Evolutionary conservation across 768 basidiomycete species (phyloP).

Genomic region (Harrya chromipes): DNA sequence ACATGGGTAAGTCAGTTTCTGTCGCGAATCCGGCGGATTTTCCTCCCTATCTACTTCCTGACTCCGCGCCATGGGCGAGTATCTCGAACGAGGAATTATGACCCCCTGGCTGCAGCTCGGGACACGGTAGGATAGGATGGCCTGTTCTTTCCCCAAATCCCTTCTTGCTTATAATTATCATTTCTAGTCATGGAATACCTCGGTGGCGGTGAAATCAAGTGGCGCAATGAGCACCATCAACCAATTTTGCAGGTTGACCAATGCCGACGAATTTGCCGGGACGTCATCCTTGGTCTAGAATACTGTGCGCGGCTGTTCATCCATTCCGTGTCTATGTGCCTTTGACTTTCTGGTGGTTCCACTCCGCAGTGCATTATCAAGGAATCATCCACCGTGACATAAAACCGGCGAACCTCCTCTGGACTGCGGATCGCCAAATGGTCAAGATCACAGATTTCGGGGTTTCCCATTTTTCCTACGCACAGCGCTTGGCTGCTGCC

Average conservation of each 20-base stretch:
- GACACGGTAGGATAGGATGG: conserved; percentile 30
- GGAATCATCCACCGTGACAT: conserved; percentile 99
- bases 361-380: conserved; percentile 82
- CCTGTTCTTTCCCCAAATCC: conserved; percentile 3
- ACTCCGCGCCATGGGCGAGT: conserved; percentile 27
- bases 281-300: conserved; percentile 91
- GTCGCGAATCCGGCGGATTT: conserved; percentile 12
- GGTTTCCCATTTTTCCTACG: conserved; percentile 93
- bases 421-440: conserved; percentile 77
- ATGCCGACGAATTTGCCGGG: conserved; percentile 83
- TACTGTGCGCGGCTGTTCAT: conserved; percentile 64
- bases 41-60: conserved; percentile 22
- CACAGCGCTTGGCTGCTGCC: conserved; percentile 71
- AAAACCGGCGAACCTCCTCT: conserved; percentile 96
- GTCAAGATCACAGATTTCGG: conserved; percentile 99
- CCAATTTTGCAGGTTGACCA: conserved; percentile 85
- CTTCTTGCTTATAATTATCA: conserved; percentile 19
- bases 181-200: conserved; percentile 91
- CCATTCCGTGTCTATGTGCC: conserved; percentile 1
- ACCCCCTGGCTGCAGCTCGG: conserved; percentile 32
- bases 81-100: conserved; percentile 31
- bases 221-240: conserved; percentile 60
- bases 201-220: conserved; percentile 91
- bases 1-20: conserved; percentile 68
- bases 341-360: conserved; percentile 4